A percentile compares a stretch with the other conserved stretches of the same genome.
These are phyloP conservation scores for Botryotinia narcissicola DNA, from an alignment of 2,329 filamentous ascomycete species.

Conservation along the genomic window DNA sequence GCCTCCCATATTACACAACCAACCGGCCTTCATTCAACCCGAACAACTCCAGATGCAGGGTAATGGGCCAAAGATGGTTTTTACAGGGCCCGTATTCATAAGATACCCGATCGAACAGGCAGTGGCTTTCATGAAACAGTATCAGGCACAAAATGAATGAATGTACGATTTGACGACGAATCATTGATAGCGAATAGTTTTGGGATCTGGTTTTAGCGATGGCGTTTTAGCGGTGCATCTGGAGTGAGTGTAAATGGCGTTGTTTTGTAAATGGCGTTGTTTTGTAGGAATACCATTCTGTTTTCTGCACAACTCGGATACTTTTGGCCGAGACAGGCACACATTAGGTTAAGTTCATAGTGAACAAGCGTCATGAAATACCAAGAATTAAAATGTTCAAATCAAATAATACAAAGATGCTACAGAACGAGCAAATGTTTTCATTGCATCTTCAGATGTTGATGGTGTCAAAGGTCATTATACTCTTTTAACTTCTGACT, in stretches of 20 bases:
- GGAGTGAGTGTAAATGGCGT: neutral
- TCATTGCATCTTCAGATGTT: neutral
- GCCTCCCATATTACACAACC: conserved; percentile 37
- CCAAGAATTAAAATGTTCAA: neutral
- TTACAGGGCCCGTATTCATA: conserved; percentile 91
- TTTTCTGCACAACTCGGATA: neutral
- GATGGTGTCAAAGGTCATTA: neutral
- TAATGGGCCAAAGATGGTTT: conserved; percentile 67
- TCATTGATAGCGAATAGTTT: neutral
- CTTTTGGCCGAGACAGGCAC: neutral
- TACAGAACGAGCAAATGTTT: neutral
- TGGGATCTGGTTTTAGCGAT: conserved; percentile 6
- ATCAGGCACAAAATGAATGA: conserved; percentile 27
- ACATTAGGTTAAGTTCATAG: neutral
- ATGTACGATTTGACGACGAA: neutral
- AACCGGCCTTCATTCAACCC: conserved; percentile 55
- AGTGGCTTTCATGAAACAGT: conserved; percentile 65
- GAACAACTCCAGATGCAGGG: conserved; percentile 33
- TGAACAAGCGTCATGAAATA: neutral
- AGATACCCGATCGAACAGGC: conserved; percentile 84
- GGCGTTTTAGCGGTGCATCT: conserved; percentile 8
- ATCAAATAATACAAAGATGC: neutral
- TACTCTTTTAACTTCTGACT: neutral
- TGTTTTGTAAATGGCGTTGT: neutral
- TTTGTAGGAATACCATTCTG: neutral